Conservation (phyloP, 2,329 filamentous ascomycete species). For the Alternaria conjuncta region DNA sequence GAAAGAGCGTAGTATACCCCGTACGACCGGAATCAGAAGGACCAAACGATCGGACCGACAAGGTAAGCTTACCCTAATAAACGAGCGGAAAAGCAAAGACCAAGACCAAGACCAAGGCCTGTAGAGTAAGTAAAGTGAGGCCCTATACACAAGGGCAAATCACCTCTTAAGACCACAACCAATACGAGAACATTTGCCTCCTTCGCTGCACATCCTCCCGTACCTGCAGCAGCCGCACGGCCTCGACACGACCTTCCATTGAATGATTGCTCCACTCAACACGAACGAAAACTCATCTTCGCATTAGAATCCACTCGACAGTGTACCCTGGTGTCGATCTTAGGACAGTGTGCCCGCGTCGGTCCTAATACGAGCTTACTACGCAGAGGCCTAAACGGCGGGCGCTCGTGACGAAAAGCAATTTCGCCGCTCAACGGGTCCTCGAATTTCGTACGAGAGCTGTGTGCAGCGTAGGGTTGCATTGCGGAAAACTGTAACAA, state of each 20-base stretch:
- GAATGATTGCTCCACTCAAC: background rate
- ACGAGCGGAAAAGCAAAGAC: background rate
- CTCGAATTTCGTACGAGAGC: background rate
- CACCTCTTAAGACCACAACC: background rate
- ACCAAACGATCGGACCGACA: background rate
- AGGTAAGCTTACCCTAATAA: background rate
- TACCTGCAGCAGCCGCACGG: constrained; percentile 14
- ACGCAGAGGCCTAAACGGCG: background rate
- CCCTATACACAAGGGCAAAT: background rate
- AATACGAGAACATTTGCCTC: constrained; percentile 2
- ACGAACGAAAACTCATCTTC: constrained; percentile 8
- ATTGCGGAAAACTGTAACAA: background rate
- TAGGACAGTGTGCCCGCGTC: background rate
- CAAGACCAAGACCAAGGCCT: background rate
- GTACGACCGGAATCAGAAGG: background rate
- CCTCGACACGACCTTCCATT: background rate
- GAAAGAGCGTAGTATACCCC: background rate
- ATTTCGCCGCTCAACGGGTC: background rate
- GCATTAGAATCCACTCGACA: background rate
- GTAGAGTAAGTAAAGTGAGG: background rate
- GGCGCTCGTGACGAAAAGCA: constrained; percentile 1
- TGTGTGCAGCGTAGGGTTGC: background rate
- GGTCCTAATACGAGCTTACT: constrained; percentile 16
- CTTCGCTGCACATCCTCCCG: background rate
- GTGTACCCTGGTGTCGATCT: constrained; percentile 9